phyloP scores from a whole-genome alignment of 805 yeast genomes.

The Saccharomycopsis capsularis region DNA sequence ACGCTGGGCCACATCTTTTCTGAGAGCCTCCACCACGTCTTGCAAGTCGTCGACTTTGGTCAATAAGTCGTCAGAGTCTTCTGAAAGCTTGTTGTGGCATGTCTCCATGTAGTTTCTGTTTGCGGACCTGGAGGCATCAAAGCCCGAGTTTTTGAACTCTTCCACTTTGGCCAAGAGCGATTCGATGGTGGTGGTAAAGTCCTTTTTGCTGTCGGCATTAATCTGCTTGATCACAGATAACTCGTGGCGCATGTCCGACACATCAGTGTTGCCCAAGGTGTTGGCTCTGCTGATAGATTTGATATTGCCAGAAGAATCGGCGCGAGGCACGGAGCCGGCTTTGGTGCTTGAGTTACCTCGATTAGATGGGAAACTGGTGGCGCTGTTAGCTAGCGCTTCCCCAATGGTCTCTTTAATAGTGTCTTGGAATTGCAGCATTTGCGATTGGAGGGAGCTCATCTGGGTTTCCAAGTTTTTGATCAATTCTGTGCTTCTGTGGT shows the following conservation, averaged over 20 bases:
- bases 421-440: constrained; percentile 9
- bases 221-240: constrained; percentile 52
- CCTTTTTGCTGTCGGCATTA: constrained; percentile 38
- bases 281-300: background rate
- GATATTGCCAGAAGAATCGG: background rate
- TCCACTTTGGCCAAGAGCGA: constrained; percentile 40
- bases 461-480: constrained; percentile 21
- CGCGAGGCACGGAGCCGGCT: too few species aligned
- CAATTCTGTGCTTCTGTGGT: constrained; percentile 22
- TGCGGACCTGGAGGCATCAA: constrained; percentile 30
- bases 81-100: constrained; percentile 66
- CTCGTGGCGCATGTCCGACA: constrained; percentile 49
- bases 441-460: constrained; percentile 26
- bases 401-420: background rate
- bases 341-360: background rate
- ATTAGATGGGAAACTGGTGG: background rate
- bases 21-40: constrained; percentile 80
- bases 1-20: constrained; percentile 87
- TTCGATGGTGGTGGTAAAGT: constrained; percentile 37
- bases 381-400: background rate
- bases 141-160: constrained; percentile 44
- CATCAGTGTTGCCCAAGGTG: constrained; percentile 22
- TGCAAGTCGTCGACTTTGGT: constrained; percentile 85
- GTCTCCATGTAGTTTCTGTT: constrained; percentile 59
- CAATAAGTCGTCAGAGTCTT: constrained; percentile 66